phyloP scores from a whole-genome alignment of 805 yeast genomes.

The Cyberlindnera mycetangii region DNA sequence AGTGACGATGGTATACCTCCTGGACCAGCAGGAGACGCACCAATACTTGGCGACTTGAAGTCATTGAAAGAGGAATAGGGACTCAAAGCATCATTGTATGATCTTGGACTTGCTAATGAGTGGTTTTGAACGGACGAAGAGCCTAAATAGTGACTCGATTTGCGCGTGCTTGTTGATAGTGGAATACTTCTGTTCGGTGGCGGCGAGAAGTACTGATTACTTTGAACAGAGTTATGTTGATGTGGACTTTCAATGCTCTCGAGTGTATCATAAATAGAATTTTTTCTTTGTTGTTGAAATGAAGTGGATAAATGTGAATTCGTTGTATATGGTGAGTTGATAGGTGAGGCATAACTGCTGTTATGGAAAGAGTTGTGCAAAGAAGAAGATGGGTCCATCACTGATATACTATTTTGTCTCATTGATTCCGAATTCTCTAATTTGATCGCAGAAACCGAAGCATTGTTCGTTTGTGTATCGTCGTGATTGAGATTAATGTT shows the following conservation, averaged over 20 bases:
- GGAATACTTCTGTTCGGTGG: slow-evolving; percentile 20
- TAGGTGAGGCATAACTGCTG: slow-evolving; percentile 20
- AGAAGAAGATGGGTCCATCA: slow-evolving; percentile 6
- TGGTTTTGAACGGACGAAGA: slow-evolving; percentile 11
- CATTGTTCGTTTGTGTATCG: neutral
- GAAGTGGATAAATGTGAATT: slow-evolving; percentile 19
- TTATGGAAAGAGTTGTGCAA: slow-evolving; percentile 14
- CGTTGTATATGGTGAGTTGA: slow-evolving; percentile 24
- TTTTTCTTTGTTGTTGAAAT: slow-evolving; percentile 23
- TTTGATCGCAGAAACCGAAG: neutral
- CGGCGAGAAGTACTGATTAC: slow-evolving; percentile 29
- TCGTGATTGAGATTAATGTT: neutral
- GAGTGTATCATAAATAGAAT: slow-evolving; percentile 25
- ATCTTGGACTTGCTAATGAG: slow-evolving; percentile 14
- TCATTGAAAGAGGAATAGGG: slow-evolving; percentile 29
- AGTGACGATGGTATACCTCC: slow-evolving; percentile 29
- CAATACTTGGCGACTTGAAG: slow-evolving; percentile 31
- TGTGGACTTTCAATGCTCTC: slow-evolving; percentile 24
- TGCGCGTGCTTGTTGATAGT: slow-evolving; percentile 8
- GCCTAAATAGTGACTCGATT: slow-evolving; percentile 7
- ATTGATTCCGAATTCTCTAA: slow-evolving; percentile 1
- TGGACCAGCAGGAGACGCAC: slow-evolving; percentile 29
- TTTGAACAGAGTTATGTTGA: slow-evolving; percentile 4
- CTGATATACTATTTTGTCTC: slow-evolving; percentile 7
- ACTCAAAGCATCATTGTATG: slow-evolving; percentile 26